A percentile compares a stretch with the other conserved stretches of the same genome.
These are phyloP conservation scores for Ceratobasidium sp. DNA, from an alignment of 1,284 basidiomycete species.

Conservation along the genomic window DNA sequence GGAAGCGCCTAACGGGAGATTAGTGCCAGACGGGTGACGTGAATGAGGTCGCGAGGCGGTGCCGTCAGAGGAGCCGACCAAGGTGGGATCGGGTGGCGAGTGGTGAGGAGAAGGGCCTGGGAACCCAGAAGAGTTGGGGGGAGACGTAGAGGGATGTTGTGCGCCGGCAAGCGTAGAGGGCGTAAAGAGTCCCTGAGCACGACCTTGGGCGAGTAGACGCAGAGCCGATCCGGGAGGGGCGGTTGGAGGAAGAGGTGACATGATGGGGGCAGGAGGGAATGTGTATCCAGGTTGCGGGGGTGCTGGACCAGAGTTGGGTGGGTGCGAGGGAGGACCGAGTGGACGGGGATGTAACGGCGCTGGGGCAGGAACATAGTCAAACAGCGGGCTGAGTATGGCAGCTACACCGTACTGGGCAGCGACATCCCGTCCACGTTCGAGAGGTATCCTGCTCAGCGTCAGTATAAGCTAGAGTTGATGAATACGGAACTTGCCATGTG, in stretches of 20 bases:
- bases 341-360: slow-evolving; percentile 41
- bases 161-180: slow-evolving; percentile 63
- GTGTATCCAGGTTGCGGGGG: slow-evolving; percentile 30
- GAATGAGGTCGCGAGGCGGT: slow-evolving; percentile 35
- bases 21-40: slow-evolving; percentile 38
- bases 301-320: slow-evolving; percentile 30
- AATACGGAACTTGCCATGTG: slow-evolving; percentile 76
- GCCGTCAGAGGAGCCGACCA: slow-evolving; percentile 30
- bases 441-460: slow-evolving; percentile 77
- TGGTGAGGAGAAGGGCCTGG: slow-evolving; percentile 25
- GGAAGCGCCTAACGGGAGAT: not conserved
- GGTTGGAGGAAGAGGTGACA: slow-evolving; percentile 41
- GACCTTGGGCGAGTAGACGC: slow-evolving; percentile 80
- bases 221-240: slow-evolving; percentile 75
- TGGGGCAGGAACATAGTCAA: slow-evolving; percentile 83
- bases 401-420: slow-evolving; percentile 91
- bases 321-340: slow-evolving; percentile 18
- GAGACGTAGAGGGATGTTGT: slow-evolving; percentile 28
- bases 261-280: slow-evolving; percentile 31
- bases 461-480: not conserved
- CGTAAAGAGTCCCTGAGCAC: slow-evolving; percentile 84
- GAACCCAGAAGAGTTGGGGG: slow-evolving; percentile 17
- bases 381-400: slow-evolving; percentile 83
- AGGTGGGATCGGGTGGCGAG: slow-evolving; percentile 19
- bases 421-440: slow-evolving; percentile 88